Base-by-base conservation (phyloP, 202 grass and related monocot species). In the Dendrocalamus latiflorus region DNA sequence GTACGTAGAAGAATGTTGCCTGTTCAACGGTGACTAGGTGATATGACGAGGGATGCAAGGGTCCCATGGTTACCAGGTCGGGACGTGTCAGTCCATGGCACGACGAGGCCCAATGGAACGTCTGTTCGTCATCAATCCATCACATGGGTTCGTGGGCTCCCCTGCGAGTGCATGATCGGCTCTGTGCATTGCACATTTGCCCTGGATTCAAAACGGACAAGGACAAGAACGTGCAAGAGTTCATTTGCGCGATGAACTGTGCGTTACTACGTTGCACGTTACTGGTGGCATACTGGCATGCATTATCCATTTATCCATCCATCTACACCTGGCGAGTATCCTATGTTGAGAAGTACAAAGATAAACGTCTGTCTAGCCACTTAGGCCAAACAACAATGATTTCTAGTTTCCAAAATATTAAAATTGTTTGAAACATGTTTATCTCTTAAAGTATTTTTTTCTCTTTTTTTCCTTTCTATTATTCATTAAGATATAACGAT, bases 161-260 rank as follows among this genome's bases (percentile, higher is more conserved):
- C 6, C n/a, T 25, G n/a, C 1, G 16, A 73, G 24, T 49, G 30
- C 8, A 64, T 62, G 56, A 82, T 82, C 65, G 57, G 7, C 28
- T 64, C 43, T 51, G 56, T 63, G 28, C 80, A 51, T 73, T 73
- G 80, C 80, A 74, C 57, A 82, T 39, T 51, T 82, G 68, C 15
- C 39, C 68, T 71, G 16, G 6, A 58, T 39, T 50, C 18, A 38
- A 24, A 59, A 8, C 39, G 18, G 51, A 48, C 47, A 13, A 60
- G 66, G 22, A 71, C 66, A 70, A 60, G 26, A 60, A 4, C 38
- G 49, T 81, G 41, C 39, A 53, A 4, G n/a, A n/a, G 25, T n/a
- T 30, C 6, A 1, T 78, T 66, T 66, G 76, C 58, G n/a, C 25
- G 75, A 38, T 64, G 33, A 41, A 37, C 63, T 42, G 41, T 68